A percentile compares a stretch with the other conserved stretches of the same genome.
Evolutionary conservation across 2,329 filamentous ascomycete genomes (phyloP).

Genomic region (Aspergillus texensis): DNA sequence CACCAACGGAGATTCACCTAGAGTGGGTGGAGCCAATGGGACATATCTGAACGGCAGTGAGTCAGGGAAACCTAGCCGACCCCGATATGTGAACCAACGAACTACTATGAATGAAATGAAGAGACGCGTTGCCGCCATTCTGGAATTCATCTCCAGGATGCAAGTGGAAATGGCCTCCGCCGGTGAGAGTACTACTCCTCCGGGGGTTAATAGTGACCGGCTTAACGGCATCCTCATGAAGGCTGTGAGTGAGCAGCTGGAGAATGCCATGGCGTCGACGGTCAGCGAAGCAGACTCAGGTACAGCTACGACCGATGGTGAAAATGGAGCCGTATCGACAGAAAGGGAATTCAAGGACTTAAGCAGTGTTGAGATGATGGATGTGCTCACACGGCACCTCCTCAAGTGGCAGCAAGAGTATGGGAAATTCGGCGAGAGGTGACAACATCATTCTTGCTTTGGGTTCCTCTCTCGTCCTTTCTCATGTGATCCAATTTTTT

Average conservation of each 20-base stretch:
- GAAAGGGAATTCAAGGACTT: conserved; percentile 70
- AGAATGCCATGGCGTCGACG: conserved; percentile 29
- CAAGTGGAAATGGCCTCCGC: conserved; percentile 79
- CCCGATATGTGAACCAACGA: conserved; percentile 57
- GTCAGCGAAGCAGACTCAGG: conserved; percentile 30
- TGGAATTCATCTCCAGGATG: conserved; percentile 87
- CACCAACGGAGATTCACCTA: conserved; percentile 42
- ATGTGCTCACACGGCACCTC: conserved; percentile 75
- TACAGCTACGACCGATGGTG: conserved; percentile 29
- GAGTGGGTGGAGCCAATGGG: conserved; percentile 40
- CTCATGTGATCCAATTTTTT: conserved; percentile 8
- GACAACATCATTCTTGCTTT: conserved; percentile 20
- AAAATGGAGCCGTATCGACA: conserved; percentile 26
- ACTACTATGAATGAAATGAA: conserved; percentile 88
- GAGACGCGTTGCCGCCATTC: conserved; percentile 77
- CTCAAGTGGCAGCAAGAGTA: conserved; percentile 83
- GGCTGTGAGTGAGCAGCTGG: conserved; percentile 40
- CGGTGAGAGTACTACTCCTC: conserved; percentile 50
- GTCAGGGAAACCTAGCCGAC: conserved; percentile 62
- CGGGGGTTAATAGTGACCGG: conserved; percentile 37
- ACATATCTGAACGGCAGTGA: conserved; percentile 61
- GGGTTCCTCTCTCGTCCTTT: background rate
- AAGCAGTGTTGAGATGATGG: conserved; percentile 87
- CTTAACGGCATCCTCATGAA: conserved; percentile 37
- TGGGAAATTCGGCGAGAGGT: conserved; percentile 56